phyloP scores from a whole-genome alignment of 1,284 basidiomycete species.

The Rhodotorula sp. region DNA sequence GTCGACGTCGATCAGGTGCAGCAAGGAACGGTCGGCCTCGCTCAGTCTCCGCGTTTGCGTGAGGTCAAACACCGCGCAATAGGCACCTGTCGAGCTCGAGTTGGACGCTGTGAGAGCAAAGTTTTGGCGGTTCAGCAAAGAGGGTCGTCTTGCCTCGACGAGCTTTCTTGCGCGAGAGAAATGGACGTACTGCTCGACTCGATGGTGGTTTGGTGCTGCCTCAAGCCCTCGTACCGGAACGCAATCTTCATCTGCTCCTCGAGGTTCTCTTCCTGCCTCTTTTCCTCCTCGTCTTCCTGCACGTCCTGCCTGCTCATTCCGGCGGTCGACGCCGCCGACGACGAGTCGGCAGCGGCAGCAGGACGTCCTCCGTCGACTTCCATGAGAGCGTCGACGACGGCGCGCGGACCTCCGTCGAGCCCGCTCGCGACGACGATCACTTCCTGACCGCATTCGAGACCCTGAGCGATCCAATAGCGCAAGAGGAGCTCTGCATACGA shows the following conservation, averaged over 20 bases:
- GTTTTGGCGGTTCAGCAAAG: no score
- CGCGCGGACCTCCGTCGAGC: constrained; percentile 57
- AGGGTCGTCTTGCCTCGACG: neutral
- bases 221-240: constrained; percentile 92
- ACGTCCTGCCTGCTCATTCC: constrained; percentile 47
- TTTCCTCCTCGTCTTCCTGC: constrained; percentile 58
- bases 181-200: constrained; percentile 39
- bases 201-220: constrained; percentile 84
- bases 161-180: neutral
- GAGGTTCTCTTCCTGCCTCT: constrained; percentile 54
- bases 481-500: constrained; percentile 82
- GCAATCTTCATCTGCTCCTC: constrained; percentile 76
- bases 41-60: constrained; percentile 50
- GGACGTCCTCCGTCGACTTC: constrained; percentile 32
- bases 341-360: constrained; percentile 14
- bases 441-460: constrained; percentile 68
- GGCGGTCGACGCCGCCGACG: constrained; percentile 44
- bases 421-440: constrained; percentile 59
- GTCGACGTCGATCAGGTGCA: constrained; percentile 35
- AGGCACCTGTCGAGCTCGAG: constrained; percentile 54
- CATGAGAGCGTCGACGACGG: constrained; percentile 46
- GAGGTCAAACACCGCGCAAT: constrained; percentile 71
- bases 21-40: constrained; percentile 35
- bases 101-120: neutral
- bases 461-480: constrained; percentile 85